Base-by-base conservation (phyloP, 1,139 yeast genomes). In the Pichia sorboxylosa region DNA sequence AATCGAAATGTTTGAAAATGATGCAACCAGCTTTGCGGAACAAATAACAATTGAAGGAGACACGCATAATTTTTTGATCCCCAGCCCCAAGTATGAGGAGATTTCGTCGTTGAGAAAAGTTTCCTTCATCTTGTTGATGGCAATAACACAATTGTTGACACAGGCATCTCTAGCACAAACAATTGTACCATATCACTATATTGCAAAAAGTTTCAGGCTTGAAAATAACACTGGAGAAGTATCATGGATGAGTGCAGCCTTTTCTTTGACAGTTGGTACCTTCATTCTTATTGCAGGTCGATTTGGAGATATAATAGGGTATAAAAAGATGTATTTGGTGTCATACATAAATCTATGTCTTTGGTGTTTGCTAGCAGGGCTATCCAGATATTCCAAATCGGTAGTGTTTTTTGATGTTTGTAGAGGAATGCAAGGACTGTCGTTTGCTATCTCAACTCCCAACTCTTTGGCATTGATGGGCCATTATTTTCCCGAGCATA, bases 281-380 rank as follows among this genome's bases (percentile, higher is more conserved):
- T 70, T 75, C 38, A 74, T 75, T 35, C 52, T 76, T 22, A 55
- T 69, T 4, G 65, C 76, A 1, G 84, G 84, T 9, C 62, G 76
- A 30, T 46, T 74, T 16, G 83, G 83, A n/a, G 83, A 76, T 47
- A 51, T 72, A 42, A 63, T 59, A 44, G 84, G 83, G 4, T 72
- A 73, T 44, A 72, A 72, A 43, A 48, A 37, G 24, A 43, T 72
- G 36, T 66, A 62, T 43, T 34, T 72, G 1, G 34, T 59, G 5
- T 79, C 81, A 1, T 72, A 60, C 39, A 29, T 51, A 2, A 63
- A 73, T 66, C 55, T 61, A 24, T 57, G 66, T 0, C 27, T 74
- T 1, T 66, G 72, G 64, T 62, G 75, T 4, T 42, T 73, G 27
- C 43, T 71, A 4, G 55, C 64, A 4, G 83, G 83, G 0, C 54